phyloP scores from a whole-genome alignment of 2,329 filamentous ascomycete species.

The Dactylellina haptotyla region DNA sequence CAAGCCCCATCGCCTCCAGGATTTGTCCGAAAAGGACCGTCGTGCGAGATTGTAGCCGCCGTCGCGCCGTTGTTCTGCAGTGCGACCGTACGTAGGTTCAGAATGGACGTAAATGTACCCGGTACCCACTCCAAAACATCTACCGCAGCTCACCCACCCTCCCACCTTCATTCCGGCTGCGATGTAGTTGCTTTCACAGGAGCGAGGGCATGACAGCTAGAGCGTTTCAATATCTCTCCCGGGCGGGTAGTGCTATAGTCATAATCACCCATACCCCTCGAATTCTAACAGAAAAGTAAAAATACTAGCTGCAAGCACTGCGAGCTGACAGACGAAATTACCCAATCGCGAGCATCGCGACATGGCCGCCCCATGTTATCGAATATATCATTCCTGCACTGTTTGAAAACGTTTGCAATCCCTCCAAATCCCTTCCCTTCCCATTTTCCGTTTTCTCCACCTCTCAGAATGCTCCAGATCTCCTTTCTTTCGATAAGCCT shows the following conservation, averaged over 20 bases:
- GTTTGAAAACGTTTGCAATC: background rate
- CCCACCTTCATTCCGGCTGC: no score
- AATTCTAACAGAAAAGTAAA: background rate
- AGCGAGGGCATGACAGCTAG: no score
- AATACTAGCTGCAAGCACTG: background rate
- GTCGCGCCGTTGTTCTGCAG: background rate
- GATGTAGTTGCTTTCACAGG: no score
- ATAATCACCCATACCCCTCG: slow-evolving; percentile 1
- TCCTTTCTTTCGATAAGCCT: slow-evolving; percentile 2
- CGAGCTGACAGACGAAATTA: background rate
- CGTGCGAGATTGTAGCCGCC: slow-evolving; percentile 5
- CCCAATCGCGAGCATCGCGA: background rate
- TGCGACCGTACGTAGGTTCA: no score
- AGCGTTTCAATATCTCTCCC: background rate
- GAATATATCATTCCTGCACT: slow-evolving; percentile 14
- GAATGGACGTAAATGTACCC: no score
- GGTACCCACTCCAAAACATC: no score
- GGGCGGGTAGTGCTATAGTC: no score
- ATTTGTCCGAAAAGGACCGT: background rate
- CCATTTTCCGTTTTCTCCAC: background rate
- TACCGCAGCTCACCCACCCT: no score
- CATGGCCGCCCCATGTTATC: slow-evolving; percentile 15
- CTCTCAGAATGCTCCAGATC: background rate
- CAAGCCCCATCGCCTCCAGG: background rate
- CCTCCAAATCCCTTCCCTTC: background rate